These are phyloP conservation scores for Alternaria longipes DNA, from an alignment of 2,329 filamentous ascomycete genomes.

Conservation along the genomic window DNA sequence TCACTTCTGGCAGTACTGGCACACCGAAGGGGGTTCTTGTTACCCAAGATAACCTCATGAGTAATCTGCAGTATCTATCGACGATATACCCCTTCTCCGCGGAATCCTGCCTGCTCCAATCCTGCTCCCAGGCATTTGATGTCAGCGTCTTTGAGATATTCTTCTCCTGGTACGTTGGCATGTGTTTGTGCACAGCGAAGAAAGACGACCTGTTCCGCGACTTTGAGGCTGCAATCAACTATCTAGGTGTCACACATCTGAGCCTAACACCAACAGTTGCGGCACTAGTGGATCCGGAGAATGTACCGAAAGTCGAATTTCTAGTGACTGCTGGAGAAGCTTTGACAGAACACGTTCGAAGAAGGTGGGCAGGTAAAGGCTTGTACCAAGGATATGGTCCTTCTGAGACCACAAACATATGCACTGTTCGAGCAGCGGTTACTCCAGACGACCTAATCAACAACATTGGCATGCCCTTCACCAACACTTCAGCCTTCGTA, in stretches of 20 bases:
- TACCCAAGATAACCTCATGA: slow-evolving; percentile 77
- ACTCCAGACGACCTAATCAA: slow-evolving; percentile 67
- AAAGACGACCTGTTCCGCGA: slow-evolving; percentile 80
- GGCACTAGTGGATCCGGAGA: slow-evolving; percentile 72
- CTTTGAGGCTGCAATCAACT: slow-evolving; percentile 72
- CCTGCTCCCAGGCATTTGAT: slow-evolving; percentile 86
- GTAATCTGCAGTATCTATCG: slow-evolving; percentile 75
- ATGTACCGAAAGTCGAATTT: slow-evolving; percentile 76
- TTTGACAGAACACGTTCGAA: slow-evolving; percentile 75
- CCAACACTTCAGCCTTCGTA: slow-evolving; percentile 80
- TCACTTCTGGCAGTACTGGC: slow-evolving; percentile 85
- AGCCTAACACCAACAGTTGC: slow-evolving; percentile 88
- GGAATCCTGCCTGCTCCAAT: slow-evolving; percentile 74
- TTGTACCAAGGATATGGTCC: slow-evolving; percentile 84
- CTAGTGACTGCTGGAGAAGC: slow-evolving; percentile 84
- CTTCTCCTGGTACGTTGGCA: slow-evolving; percentile 80
- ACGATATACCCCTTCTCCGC: slow-evolving; percentile 69
- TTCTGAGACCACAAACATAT: slow-evolving; percentile 88
- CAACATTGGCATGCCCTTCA: slow-evolving; percentile 78
- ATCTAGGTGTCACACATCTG: slow-evolving; percentile 76
- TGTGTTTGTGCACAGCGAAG: slow-evolving; percentile 77
- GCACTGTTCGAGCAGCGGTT: slow-evolving; percentile 74
- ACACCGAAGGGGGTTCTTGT: slow-evolving; percentile 81
- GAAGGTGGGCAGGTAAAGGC: slow-evolving; percentile 71
- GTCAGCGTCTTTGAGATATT: slow-evolving; percentile 92